phyloP scores from a whole-genome alignment of 2,329 filamentous ascomycete species.

The Bipolaris oryzae region DNA sequence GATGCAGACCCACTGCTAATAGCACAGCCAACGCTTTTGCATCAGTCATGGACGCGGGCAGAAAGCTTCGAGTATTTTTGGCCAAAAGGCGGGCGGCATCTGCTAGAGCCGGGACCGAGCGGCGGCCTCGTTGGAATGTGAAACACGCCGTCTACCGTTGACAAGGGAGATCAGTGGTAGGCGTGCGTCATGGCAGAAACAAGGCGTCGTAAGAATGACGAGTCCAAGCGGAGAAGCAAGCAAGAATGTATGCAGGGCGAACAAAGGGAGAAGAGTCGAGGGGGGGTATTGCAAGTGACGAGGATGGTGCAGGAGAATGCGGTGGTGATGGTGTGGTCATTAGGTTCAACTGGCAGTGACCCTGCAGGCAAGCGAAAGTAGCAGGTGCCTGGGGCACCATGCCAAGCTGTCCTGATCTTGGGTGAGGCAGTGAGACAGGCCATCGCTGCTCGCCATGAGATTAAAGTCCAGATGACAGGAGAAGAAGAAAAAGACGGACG shows the following conservation, averaged over 20 bases:
- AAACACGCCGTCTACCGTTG: slow-evolving; percentile 28
- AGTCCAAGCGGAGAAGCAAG: background rate
- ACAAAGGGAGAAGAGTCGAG: background rate
- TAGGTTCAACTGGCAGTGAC: background rate
- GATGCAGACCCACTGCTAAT: background rate
- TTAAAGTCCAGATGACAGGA: background rate
- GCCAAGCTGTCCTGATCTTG: slow-evolving; percentile 43
- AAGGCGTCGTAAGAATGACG: slow-evolving; percentile 1
- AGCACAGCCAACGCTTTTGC: background rate
- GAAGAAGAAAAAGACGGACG: background rate
- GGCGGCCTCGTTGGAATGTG: slow-evolving; percentile 27
- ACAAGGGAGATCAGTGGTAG: slow-evolving; percentile 21
- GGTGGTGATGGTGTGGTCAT: background rate
- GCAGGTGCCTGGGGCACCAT: slow-evolving; percentile 27
- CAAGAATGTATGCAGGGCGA: background rate
- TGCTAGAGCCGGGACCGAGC: slow-evolving; percentile 15
- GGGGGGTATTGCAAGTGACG: too few species aligned
- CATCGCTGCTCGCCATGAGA: background rate
- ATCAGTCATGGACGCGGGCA: background rate
- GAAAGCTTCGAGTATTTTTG: slow-evolving; percentile 9
- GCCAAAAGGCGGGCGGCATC: slow-evolving; percentile 5
- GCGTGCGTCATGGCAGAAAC: slow-evolving; percentile 27
- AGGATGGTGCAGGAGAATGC: background rate
- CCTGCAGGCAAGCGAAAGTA: slow-evolving; percentile 10
- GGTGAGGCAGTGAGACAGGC: slow-evolving; percentile 14